Conservation (phyloP, 495 filamentous ascomycete genomes). For the Hyaloscypha bicolor region DNA sequence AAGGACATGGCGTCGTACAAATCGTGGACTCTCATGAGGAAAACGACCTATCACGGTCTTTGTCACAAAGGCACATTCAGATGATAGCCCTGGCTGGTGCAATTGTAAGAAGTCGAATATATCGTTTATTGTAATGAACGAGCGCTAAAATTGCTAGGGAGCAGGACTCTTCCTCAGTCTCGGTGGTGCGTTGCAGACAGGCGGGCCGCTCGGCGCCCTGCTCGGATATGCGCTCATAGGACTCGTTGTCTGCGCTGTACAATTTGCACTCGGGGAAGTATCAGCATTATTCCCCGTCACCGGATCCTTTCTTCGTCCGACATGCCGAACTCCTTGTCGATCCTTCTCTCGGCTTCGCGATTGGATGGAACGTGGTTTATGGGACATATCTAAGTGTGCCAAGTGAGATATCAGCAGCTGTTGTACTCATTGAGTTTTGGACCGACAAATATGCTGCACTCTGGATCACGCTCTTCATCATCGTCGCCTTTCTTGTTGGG, state of each 20-base stretch:
- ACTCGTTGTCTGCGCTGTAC: constrained; percentile 50
- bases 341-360: constrained; percentile 77
- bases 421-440: constrained; percentile 63
- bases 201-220: constrained; percentile 52
- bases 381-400: constrained; percentile 54
- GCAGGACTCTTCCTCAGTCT: constrained; percentile 52
- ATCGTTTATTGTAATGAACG: constrained; percentile 7
- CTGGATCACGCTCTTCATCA: constrained; percentile 59
- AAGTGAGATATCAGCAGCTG: constrained; percentile 62
- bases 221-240: constrained; percentile 57
- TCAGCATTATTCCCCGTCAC: constrained; percentile 62
- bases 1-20: too few species aligned
- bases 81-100: constrained; percentile 73
- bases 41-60: too few species aligned
- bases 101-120: constrained; percentile 49
- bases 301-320: constrained; percentile 55
- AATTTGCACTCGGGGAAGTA: constrained; percentile 60
- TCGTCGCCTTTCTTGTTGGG: constrained; percentile 54
- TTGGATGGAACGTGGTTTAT: constrained; percentile 63
- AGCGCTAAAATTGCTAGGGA: constrained; percentile 28
- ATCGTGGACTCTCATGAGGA: too few species aligned
- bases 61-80: constrained; percentile 60
- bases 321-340: constrained; percentile 77
- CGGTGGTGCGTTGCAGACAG: constrained; percentile 49
- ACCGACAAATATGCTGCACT: constrained; percentile 49